Conservation (phyloP, 352 stramenopile species). For the Phytopythium delawarense region DNA sequence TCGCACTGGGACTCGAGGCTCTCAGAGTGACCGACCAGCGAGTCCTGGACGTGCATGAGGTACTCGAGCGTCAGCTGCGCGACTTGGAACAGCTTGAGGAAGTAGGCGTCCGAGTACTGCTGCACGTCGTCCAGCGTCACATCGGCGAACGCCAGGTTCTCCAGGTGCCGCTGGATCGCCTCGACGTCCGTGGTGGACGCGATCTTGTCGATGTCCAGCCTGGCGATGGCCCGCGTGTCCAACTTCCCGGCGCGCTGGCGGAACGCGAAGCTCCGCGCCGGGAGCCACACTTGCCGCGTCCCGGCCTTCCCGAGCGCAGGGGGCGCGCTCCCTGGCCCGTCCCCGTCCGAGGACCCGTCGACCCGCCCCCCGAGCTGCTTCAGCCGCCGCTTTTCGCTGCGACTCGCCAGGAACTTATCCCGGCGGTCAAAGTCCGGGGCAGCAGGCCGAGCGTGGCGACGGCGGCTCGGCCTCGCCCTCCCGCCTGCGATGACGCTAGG, state of each 20-base stretch:
- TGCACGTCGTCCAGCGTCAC: constrained; percentile 80
- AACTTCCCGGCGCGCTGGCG: constrained; percentile 70
- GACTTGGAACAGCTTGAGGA: constrained; percentile 86
- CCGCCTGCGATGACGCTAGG: background rate
- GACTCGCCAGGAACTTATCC: constrained; percentile 20
- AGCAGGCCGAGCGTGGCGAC: background rate
- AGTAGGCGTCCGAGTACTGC: constrained; percentile 82
- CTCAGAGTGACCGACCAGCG: constrained; percentile 59
- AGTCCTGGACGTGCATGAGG: constrained; percentile 81
- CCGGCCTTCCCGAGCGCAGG: background rate
- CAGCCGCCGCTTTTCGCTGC: constrained; percentile 8
- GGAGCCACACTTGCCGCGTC: constrained; percentile 55
- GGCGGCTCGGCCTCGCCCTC: background rate
- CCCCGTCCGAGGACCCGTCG: constrained; percentile 5
- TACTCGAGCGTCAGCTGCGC: constrained; percentile 81
- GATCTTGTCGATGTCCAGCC: constrained; percentile 68
- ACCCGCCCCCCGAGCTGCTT: background rate
- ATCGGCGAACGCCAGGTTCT: constrained; percentile 81
- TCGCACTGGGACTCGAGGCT: constrained; percentile 68
- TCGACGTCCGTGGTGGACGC: constrained; percentile 74
- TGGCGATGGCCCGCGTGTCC: constrained; percentile 63
- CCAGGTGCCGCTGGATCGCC: constrained; percentile 66
- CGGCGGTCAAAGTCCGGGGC: constrained; percentile 16
- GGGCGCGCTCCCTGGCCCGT: background rate
- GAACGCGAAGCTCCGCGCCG: constrained; percentile 69